phyloP scores from a whole-genome alignment of 139 green algal genomes.

The Picochlorum sp. region DNA sequence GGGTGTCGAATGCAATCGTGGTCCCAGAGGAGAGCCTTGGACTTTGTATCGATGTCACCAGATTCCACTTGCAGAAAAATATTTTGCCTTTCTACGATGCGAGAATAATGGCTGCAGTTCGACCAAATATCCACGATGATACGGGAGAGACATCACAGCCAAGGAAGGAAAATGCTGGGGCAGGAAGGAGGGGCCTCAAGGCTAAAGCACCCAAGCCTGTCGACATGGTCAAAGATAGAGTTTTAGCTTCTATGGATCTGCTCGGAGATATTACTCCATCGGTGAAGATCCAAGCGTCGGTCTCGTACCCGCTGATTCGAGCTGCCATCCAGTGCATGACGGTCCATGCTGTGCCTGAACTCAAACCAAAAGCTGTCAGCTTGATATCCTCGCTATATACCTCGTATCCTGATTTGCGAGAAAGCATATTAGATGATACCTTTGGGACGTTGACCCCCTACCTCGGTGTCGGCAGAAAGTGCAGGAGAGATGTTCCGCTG shows the following conservation, averaged over 20 bases:
- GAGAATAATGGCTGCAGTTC: slow-evolving; percentile 25
- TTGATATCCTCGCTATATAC: slow-evolving; percentile 42
- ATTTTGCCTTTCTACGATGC: slow-evolving; percentile 51
- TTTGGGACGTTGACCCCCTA: slow-evolving; percentile 16
- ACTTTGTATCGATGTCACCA: no score
- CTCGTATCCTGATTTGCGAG: slow-evolving; percentile 23
- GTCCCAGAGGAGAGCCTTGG: no score
- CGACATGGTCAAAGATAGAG: slow-evolving; percentile 17
- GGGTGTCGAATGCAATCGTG: no score
- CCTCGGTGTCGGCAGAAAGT: slow-evolving; percentile 2
- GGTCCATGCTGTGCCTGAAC: slow-evolving; percentile 37
- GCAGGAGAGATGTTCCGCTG: slow-evolving; percentile 1
- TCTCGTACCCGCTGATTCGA: slow-evolving; percentile 53
- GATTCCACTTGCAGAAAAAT: slow-evolving; percentile 52
- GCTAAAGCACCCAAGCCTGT: slow-evolving; percentile 9
- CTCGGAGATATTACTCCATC: slow-evolving; percentile 26
- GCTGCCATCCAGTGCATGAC: slow-evolving; percentile 34
- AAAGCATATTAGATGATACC: slow-evolving; percentile 44
- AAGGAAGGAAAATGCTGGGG: slow-evolving; percentile 2
- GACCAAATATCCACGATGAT: slow-evolving; percentile 21
- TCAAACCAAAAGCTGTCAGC: slow-evolving; percentile 45
- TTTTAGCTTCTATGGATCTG: slow-evolving; percentile 20
- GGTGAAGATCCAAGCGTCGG: slow-evolving; percentile 23
- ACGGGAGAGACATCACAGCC: not conserved
- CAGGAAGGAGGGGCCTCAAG: not conserved